These are phyloP conservation scores for Chaetomium strumarium DNA, from an alignment of 2,329 filamentous ascomycete species.

Conservation along the genomic window DNA sequence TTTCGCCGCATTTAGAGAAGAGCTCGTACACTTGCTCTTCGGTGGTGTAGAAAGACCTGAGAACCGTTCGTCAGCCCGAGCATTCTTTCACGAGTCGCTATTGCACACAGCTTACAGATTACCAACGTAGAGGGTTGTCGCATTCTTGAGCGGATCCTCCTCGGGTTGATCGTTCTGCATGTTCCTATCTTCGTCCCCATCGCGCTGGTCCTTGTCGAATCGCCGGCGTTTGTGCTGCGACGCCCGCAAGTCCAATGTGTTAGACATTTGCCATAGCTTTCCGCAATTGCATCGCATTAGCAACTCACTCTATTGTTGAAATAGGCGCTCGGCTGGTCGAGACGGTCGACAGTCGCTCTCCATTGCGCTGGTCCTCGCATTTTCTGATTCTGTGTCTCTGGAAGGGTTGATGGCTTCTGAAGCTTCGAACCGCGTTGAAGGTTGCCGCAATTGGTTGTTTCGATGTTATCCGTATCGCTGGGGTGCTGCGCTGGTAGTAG, in stretches of 20 bases:
- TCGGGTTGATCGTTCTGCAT: slow-evolving; percentile 47
- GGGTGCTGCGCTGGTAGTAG: too few relatives aligned
- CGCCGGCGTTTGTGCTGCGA: slow-evolving; percentile 65
- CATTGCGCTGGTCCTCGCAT: slow-evolving; percentile 31
- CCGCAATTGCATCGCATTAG: background rate
- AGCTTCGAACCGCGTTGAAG: slow-evolving; percentile 8
- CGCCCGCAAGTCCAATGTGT: background rate
- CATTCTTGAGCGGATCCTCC: slow-evolving; percentile 76
- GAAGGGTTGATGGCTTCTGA: slow-evolving; percentile 1
- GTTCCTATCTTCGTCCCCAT: slow-evolving; percentile 50
- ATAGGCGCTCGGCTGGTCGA: slow-evolving; percentile 94
- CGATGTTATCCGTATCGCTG: background rate
- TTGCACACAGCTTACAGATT: slow-evolving; percentile 62
- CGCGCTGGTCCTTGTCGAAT: slow-evolving; percentile 49
- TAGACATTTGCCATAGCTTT: slow-evolving; percentile 9
- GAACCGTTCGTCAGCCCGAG: slow-evolving; percentile 7
- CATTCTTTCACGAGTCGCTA: background rate
- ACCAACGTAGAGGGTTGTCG: slow-evolving; percentile 94
- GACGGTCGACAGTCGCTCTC: slow-evolving; percentile 74
- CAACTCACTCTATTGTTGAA: slow-evolving; percentile 69
- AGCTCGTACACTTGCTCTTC: slow-evolving; percentile 98
- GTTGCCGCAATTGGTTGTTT: background rate
- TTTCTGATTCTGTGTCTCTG: background rate
- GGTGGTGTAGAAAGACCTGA: slow-evolving; percentile 91
- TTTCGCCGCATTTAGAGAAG: slow-evolving; percentile 93